Evolutionary conservation across 495 filamentous ascomycete species (phyloP), one percentile per base, ranked within the genome.

Genomic region (Aspergillus avenaceus): DNA sequence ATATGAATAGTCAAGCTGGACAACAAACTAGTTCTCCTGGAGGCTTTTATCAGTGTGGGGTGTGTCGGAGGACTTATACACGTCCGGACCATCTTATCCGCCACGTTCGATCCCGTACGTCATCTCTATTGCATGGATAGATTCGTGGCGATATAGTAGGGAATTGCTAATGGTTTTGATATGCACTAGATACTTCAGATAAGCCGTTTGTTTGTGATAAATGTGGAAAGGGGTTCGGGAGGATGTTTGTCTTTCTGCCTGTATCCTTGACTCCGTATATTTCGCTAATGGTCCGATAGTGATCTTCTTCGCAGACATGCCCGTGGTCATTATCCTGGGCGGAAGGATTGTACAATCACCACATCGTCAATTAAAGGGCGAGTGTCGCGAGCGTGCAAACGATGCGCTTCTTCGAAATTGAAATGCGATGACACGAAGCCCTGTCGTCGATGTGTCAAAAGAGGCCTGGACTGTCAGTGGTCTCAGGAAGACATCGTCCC

Each of bases 51-150:
- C 77, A 81, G 58, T 82, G 79, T 32, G 74, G 74, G 34, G 71
- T 79, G 41, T 82, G 79, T 50, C 65, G 74, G 43, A 72, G 74
- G 25, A 66, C 70, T 24, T 82, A 81, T 54, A 75, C 72, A 13
- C 75, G 79, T 21, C 74, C 78, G 1, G 79, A 82, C 50, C 79
- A 82, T 59, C 65, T 82, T 5, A 77, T 77, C 54, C 70, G 79
- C 36, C 79, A 82, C 59, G 76, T 82, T 16, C 70, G 77, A 37
- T 76, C 76, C n/a, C 79, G 63, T 66, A 53, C 23, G 56, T 59
- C 22, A 31, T 12, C 4, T 2, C 2, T 41, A 1, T 18, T 9
- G 37, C 13, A 3, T 21, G 37, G 7, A 41, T n/a, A 3, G 37
- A 12, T 21, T n/a, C n/a, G 12, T n/a, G 24, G 5, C 28, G 19